Evolutionary conservation across 495 filamentous ascomycete genomes (phyloP).

Genomic region (Hypoxylon cercidicola): DNA sequence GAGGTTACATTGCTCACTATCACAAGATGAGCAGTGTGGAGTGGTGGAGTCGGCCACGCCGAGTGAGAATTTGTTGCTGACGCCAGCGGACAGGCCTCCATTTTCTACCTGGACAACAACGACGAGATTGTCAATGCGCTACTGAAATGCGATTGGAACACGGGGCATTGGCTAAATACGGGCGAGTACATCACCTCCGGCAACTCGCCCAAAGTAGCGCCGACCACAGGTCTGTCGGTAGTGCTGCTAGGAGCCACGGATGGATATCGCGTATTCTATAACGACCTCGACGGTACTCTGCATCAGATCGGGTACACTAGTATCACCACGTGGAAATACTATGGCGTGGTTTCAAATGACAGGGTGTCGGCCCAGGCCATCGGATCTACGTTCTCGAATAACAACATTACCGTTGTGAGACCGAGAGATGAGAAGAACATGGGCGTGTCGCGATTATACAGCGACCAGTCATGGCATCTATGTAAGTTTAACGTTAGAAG

Average conservation of each 20-base stretch:
- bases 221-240: slow-evolving; percentile 34
- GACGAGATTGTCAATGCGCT: slow-evolving; percentile 46
- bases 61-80: slow-evolving; percentile 30
- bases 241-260: slow-evolving; percentile 40
- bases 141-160: slow-evolving; percentile 40
- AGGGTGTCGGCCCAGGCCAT: slow-evolving; percentile 34
- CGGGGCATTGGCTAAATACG: slow-evolving; percentile 35
- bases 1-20: slow-evolving; percentile 8
- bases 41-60: slow-evolving; percentile 22
- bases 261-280: slow-evolving; percentile 46
- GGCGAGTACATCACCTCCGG: slow-evolving; percentile 38
- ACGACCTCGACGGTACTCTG: slow-evolving; percentile 36
- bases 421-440: slow-evolving; percentile 39
- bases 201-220: slow-evolving; percentile 31
- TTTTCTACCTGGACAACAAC: slow-evolving; percentile 47
- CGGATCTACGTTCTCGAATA: slow-evolving; percentile 33
- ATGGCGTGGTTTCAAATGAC: slow-evolving; percentile 38
- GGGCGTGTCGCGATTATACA: slow-evolving; percentile 34
- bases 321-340: slow-evolving; percentile 36
- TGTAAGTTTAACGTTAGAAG: slow-evolving; percentile 20
- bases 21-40: slow-evolving; percentile 15
- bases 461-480: slow-evolving; percentile 39
- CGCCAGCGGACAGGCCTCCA: slow-evolving; percentile 38
- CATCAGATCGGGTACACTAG: slow-evolving; percentile 40
- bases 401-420: slow-evolving; percentile 41